phyloP scores from a whole-genome alignment of 2,329 filamentous ascomycete species.

The Cladosporium sp. region DNA sequence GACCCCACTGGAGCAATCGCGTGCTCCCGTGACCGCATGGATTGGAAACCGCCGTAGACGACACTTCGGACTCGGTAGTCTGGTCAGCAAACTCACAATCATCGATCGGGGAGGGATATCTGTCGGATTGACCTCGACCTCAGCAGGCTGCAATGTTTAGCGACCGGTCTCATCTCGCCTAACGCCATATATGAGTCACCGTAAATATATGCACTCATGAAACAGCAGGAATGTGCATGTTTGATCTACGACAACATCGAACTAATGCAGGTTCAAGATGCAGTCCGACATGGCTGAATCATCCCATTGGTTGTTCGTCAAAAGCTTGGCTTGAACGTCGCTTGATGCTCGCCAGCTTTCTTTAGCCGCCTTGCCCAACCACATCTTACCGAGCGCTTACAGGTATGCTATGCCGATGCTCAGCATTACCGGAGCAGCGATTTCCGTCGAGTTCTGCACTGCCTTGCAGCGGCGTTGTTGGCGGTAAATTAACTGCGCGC shows the following conservation, averaged over 20 bases:
- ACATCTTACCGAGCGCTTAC: conserved; percentile 9
- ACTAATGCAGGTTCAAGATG: conserved; percentile 8
- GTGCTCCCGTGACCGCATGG: no score
- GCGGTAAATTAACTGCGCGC: conserved; percentile 1
- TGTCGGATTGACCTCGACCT: no score
- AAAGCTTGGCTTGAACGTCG: conserved; percentile 9
- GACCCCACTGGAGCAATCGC: no score
- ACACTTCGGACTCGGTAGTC: no score
- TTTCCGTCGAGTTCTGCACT: neutral
- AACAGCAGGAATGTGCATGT: neutral
- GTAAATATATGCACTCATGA: conserved; percentile 7
- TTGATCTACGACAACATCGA: conserved; percentile 2
- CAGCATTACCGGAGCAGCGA: neutral
- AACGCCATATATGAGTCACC: conserved; percentile 6
- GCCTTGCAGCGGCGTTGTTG: neutral
- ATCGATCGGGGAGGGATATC: no score
- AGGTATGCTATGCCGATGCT: conserved; percentile 2
- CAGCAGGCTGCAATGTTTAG: no score
- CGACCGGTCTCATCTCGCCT: neutral
- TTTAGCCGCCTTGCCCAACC: conserved; percentile 12
- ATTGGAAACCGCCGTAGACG: no score
- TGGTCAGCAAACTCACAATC: no score
- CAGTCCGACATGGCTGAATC: neutral
- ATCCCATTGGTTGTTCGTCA: neutral
- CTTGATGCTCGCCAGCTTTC: conserved; percentile 1